Base-by-base conservation (phyloP, 257 asterid genomes). In the Nicotiana otophora region DNA sequence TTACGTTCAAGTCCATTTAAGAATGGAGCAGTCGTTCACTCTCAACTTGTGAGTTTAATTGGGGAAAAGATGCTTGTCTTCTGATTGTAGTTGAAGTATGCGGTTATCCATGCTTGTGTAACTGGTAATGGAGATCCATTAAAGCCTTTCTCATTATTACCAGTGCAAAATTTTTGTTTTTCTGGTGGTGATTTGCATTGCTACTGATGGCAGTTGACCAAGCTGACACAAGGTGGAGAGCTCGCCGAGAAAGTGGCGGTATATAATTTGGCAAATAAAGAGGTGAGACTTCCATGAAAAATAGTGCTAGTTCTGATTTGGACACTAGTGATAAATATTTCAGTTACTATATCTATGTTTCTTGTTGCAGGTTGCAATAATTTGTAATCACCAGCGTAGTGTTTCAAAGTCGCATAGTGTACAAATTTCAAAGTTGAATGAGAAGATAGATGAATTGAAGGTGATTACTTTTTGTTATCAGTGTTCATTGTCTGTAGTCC, bases 301-400 rank as follows among this genome's bases (percentile, higher is more conserved):
- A 51, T 51, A 26, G 63, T 16, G 6, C 36, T 12, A 75, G 26
- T 75, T 51, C 62, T 75, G 36, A 26, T 75, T 51, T 34, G 20
- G 63, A 28, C 17, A 7, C 63, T 81, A 55, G n/a, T 65, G 28
- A 4, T 20, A 20, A 26, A 34, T 60, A 51, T 57, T 78, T 55
- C 77, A 64, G 51, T 10, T 6, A 55, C n/a, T 76, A 64, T 20
- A 26, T 30, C 19, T 58, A 28, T 66, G 51, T 57, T 80, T 64
- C 76, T 57, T 80, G 74, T 68, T 85, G 84, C 86, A 96, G 99
- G 99, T 96, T 88, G 99, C 99, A 78, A 91, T 94, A 82, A 93
- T 96, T 87, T 96, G 99, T 89, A 96, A 96, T 89, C 99, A 96
- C 87, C 98, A 96, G 82, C 97, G 98, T 75, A 84, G 93, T 19